phyloP scores from a whole-genome alignment of 2,329 filamentous ascomycete genomes.

The Apiospora saccharicola region DNA sequence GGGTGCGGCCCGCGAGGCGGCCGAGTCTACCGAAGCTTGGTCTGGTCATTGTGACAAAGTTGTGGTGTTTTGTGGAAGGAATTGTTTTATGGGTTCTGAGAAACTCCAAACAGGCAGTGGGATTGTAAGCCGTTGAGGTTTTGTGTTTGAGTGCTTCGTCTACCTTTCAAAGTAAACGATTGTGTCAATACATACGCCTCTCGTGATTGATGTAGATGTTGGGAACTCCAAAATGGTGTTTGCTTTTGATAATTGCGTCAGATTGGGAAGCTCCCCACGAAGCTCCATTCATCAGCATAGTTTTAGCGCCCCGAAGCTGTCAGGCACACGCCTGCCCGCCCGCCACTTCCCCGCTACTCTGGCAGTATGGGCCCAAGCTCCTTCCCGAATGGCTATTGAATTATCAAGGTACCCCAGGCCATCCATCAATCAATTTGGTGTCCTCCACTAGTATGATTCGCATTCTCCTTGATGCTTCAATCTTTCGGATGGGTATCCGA shows the following conservation, averaged over 20 bases:
- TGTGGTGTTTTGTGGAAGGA: background rate
- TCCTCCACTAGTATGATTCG: no score
- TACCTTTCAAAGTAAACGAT: background rate
- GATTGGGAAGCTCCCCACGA: conserved; percentile 1
- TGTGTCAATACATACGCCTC: background rate
- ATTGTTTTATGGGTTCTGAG: background rate
- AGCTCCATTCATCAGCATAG: background rate
- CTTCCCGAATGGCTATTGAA: background rate
- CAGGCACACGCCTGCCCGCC: background rate
- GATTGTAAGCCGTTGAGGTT: background rate
- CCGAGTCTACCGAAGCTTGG: conserved; percentile 46
- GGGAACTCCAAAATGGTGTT: background rate
- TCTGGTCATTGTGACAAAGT: conserved; percentile 41
- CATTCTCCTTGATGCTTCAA: no score
- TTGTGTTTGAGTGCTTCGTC: background rate
- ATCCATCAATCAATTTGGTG: no score
- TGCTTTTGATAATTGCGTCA: background rate
- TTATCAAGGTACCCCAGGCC: background rate
- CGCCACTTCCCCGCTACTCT: background rate
- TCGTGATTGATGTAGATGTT: background rate
- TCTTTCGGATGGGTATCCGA: no score
- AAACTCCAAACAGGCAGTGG: background rate
- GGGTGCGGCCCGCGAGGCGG: conserved; percentile 45
- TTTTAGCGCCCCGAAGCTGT: background rate
- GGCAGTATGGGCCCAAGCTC: conserved; percentile 4